Conservation (phyloP, 331 rosid genomes). For the Quercus lobata region DNA sequence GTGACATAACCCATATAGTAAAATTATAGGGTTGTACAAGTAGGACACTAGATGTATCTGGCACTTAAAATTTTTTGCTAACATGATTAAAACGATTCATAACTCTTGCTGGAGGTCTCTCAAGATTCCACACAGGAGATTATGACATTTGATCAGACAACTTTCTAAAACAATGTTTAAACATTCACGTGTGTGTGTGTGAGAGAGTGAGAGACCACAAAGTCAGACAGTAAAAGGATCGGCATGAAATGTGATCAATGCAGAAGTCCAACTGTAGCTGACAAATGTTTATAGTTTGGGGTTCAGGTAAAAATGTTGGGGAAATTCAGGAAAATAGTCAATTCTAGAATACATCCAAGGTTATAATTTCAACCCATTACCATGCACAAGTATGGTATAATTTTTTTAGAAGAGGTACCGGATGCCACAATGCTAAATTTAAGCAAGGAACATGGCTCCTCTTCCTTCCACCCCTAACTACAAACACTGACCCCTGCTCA, state of each 20-base stretch:
- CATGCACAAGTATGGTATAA: background rate
- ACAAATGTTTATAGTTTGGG: background rate
- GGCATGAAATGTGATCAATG: background rate
- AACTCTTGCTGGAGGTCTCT: background rate
- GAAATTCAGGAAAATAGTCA: slow-evolving; percentile 12
- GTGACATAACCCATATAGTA: too few species aligned
- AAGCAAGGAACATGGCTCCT: slow-evolving; percentile 32
- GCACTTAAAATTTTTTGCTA: too few species aligned
- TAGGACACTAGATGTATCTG: too few species aligned
- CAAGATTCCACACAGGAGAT: background rate
- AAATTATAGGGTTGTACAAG: background rate
- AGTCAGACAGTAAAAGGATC: background rate
- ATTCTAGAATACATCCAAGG: slow-evolving; percentile 9
- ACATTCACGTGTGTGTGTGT: too few species aligned
- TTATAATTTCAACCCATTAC: slow-evolving; percentile 7
- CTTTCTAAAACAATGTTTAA: background rate
- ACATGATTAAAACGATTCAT: background rate
- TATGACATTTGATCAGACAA: background rate
- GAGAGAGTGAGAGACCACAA: background rate
- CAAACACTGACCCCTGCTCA: background rate
- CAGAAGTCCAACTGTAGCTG: background rate
- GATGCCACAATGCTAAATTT: slow-evolving; percentile 31
- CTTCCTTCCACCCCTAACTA: background rate
- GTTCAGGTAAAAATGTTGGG: slow-evolving; percentile 3
- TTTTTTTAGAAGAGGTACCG: slow-evolving; percentile 22